Base-by-base conservation (phyloP, 106 monocot genomes). In the Phalaenopsis equestris region DNA sequence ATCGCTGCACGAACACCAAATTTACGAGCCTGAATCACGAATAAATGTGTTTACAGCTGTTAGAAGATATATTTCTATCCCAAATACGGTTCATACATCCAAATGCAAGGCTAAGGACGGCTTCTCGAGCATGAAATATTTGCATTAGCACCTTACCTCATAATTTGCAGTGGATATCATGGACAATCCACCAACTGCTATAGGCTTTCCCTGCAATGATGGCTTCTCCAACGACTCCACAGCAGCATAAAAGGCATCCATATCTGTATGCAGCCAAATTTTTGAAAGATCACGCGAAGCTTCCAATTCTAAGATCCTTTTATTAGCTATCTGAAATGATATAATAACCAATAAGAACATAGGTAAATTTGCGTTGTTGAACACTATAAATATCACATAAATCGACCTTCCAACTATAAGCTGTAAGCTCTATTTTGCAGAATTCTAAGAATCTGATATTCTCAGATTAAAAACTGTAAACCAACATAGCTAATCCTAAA, bases 221-320 rank as follows among this genome's bases (percentile, higher is more conserved):
- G 95, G 93, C 82, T 99, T 85, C 55, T 91, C 88, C 78, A 99
- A 82, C 80, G 90, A 93, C 78, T 95, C 99, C 77, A 95, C 95
- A 85, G 99, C 86, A 79, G 99, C 99, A 91, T 93, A 99, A 74
- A 99, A 99, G 15, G 99, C 99, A 93, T 99, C 99, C 99, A 99
- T 95, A 77, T 95, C 99, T 83, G 76, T 56, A 79, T 99, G 99
- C 56, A 99, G 83, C 99, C 99, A 99, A 80, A 88, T 82, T 76
- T 95, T 93, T 70, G 94, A 88, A 80, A 99, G 92, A 75, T 99
- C 93, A 48, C 99, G 92, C 75, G 86, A 85, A 88, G 84, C 87
- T 89, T 99, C 93, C 80, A 99, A 58, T 83, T 99, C 94, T 61
- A 85, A 72, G 42, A 90, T 86, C 84, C 78, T 91, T 84, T 83